Conservation (phyloP, 2,329 filamentous ascomycete genomes). For the Trichoderma koningii region DNA sequence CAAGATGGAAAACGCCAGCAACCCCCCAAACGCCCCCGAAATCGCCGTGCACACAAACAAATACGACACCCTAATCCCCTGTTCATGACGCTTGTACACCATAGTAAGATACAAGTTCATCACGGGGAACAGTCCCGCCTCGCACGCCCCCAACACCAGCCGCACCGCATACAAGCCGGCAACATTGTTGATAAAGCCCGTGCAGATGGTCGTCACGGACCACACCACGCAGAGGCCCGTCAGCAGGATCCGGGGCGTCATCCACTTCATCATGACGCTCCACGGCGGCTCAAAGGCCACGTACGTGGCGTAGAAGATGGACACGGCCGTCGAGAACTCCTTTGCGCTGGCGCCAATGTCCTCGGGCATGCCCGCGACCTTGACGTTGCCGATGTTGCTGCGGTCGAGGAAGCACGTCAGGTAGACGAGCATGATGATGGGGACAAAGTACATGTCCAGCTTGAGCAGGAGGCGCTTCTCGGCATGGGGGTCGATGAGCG, state of each 20-base stretch:
- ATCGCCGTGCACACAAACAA: constrained; percentile 52
- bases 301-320: constrained; percentile 40
- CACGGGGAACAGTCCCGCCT: constrained; percentile 35
- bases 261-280: constrained; percentile 39
- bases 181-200: constrained; percentile 38
- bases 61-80: constrained; percentile 55
- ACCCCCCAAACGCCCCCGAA: constrained; percentile 45
- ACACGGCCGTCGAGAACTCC: constrained; percentile 39
- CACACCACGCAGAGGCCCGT: constrained; percentile 35
- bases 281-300: constrained; percentile 39
- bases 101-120: constrained; percentile 36
- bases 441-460: constrained; percentile 39
- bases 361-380: constrained; percentile 40
- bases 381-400: constrained; percentile 49
- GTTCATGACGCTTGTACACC: constrained; percentile 51
- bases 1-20: constrained; percentile 51
- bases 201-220: constrained; percentile 36
- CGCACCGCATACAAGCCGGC: constrained; percentile 34
- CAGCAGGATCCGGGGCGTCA: constrained; percentile 39
- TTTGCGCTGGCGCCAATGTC: constrained; percentile 38
- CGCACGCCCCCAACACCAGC: constrained; percentile 34
- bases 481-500: constrained; percentile 35
- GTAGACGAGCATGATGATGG: constrained; percentile 58
- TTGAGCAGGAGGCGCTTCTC: constrained; percentile 39
- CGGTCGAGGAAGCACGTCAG: constrained; percentile 58